phyloP scores from a whole-genome alignment of 2,329 filamentous ascomycete genomes.

The Microsporum canis region DNA sequence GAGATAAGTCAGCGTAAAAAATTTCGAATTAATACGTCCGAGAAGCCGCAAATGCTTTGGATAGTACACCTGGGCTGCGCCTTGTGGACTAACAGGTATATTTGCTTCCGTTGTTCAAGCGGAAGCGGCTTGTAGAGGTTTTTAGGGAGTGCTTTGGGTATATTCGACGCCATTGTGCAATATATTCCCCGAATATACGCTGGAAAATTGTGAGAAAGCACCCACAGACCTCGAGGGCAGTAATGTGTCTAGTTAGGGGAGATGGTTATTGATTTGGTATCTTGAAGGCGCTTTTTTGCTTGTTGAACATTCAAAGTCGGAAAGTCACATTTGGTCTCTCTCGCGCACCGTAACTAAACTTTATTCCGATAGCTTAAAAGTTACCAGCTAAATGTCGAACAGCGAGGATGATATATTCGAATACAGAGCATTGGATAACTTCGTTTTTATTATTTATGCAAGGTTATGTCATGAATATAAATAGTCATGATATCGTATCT shows the following conservation, averaged over 20 bases:
- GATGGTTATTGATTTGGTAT: neutral
- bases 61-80: neutral
- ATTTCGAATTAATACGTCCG: neutral
- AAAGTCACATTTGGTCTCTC: neutral
- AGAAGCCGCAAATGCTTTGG: neutral
- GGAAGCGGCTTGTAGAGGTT: constrained; percentile 5
- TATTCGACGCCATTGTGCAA: neutral
- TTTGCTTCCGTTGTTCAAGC: constrained; percentile 27
- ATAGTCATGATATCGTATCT: neutral
- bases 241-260: neutral
- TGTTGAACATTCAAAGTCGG: neutral
- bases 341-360: neutral
- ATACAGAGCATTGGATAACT: neutral
- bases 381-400: neutral
- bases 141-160: neutral
- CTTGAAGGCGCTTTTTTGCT: neutral
- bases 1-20: neutral
- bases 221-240: neutral
- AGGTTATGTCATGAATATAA: neutral
- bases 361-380: neutral
- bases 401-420: neutral
- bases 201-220: neutral
- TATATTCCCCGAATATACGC: neutral
- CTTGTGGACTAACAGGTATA: constrained; percentile 35
- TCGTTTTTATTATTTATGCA: neutral